Evolutionary conservation across 805 yeast species (phyloP), one percentile per base, ranked within the genome.

Genomic region (Cyberlindnera maritima): DNA sequence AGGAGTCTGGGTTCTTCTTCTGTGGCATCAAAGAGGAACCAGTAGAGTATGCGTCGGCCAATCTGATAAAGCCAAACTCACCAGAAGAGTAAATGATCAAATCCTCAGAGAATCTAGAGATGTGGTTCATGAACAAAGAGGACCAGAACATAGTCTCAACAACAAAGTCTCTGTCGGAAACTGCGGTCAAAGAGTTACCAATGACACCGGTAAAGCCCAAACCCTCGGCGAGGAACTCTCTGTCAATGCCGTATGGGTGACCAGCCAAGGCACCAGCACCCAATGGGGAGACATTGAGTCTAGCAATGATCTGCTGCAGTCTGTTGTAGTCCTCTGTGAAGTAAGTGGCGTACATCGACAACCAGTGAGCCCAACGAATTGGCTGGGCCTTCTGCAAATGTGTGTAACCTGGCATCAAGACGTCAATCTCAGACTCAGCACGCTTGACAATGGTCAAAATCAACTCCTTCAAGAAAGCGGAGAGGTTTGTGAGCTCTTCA

Each of bases 211-310:
- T 69, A 59, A 94, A 94, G 0, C 92, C 95, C 36, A 94, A 75
- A 17, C 81, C 86, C 41, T 76, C 62, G 20, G 97, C 96, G 55
- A 94, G 68, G 60, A 70, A 90, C 64, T 92, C 96, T 64, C 99
- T 79, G 69, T 94, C 98, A 55, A 94, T 88, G n/a, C 98, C 98
- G 63, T 91, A 94, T 34, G 99, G 99, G 66, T 94, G 99, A 47
- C 99, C 99, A 17, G 99, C 99, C 51, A 94, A 77, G 8, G 99
- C 99, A 60, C 99, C 99, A 5, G 92, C 83, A 46, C 99, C 99
- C 51, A 94, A 76, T 37, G 99, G 99, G 32, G 90, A 85, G 57
- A 77, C 81, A 65, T 95, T 94, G 47, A 89, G 81, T 67, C 99
- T 83, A 47, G 72, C 83, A 54, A 85, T 77, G 45, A 94, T 76